A percentile compares a stretch with the other conserved stretches of the same genome.
phyloP scores from a whole-genome alignment of 768 basidiomycete genomes.

The Pisolithus tinctorius region DNA sequence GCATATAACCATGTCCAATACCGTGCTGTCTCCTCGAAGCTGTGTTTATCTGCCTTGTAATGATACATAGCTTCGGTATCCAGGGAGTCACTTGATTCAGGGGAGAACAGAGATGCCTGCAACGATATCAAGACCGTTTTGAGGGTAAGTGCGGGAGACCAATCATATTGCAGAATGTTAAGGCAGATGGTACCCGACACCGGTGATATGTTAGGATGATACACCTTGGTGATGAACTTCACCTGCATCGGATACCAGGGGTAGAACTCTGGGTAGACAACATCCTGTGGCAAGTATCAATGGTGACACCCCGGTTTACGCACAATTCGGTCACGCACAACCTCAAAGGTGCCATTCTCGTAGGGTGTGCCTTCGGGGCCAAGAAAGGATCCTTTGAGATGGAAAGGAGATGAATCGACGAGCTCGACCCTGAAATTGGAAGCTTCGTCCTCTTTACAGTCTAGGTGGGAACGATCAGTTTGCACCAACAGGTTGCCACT shows the following conservation, averaged over 20 bases:
- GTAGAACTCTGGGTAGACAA: slow-evolving; percentile 85
- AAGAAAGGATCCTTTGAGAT: slow-evolving; percentile 84
- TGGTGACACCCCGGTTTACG: neutral
- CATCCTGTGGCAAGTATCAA: slow-evolving; percentile 52
- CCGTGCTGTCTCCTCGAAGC: slow-evolving; percentile 87
- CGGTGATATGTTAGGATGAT: slow-evolving; percentile 93
- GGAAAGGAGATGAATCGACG: slow-evolving; percentile 84
- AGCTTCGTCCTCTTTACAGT: slow-evolving; percentile 92
- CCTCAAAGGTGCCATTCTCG: slow-evolving; percentile 84
- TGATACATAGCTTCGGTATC: slow-evolving; percentile 98
- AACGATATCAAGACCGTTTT: slow-evolving; percentile 94
- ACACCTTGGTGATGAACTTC: slow-evolving; percentile 96
- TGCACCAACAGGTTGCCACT: neutral
- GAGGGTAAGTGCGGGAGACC: slow-evolving; percentile 91
- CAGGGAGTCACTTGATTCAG: slow-evolving; percentile 94
- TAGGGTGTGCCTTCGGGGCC: slow-evolving; percentile 94
- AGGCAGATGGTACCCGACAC: slow-evolving; percentile 93
- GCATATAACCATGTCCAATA: slow-evolving; percentile 96
- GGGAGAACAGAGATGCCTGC: slow-evolving; percentile 87
- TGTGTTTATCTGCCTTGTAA: slow-evolving; percentile 78
- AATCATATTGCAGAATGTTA: slow-evolving; percentile 78
- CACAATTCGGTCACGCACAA: slow-evolving; percentile 47
- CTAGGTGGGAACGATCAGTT: slow-evolving; percentile 32
- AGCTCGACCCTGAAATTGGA: slow-evolving; percentile 83
- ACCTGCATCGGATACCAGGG: slow-evolving; percentile 95